Base-by-base conservation (phyloP, 2,329 filamentous ascomycete genomes). In the Beauveria pseudobassiana region DNA sequence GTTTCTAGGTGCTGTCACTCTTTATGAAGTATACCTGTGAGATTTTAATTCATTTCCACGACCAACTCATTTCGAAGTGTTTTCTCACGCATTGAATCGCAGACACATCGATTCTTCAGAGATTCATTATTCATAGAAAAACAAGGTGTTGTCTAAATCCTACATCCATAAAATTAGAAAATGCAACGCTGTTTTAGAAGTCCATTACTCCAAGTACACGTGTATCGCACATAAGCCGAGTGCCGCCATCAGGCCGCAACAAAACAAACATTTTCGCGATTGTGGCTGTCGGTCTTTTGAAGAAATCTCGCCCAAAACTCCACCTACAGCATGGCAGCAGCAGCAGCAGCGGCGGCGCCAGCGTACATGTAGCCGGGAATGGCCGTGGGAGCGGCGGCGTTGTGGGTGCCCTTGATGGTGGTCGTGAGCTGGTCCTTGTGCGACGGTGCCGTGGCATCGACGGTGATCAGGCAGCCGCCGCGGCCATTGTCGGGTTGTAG, bases 371-470 rank as follows among this genome's bases (percentile, higher is more conserved):
- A 58, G 24, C 58, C 22, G 34, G 59, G 59, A 43, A 53, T 34
- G 30, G 40, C 51, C 3, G 59, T 61, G 18, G 59, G 59, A 3
- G 51, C 51, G 18, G 59, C 49, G 20, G 40, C 58, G 22, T 56
- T 28, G 46, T 52, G 54, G 48, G 65, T 66, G 38, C 68, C 65
- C 45, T 63, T 53, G 61, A 75, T 67, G 49, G 74, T 75, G 28
- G 71, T 75, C 20, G 73, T 75, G 59, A 75, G 65, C 65, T 76
- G 71, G 45, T 56, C 68, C 42, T 69, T 63, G 57, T 69, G 69
- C 9, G 71, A 75, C n/a, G 71, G 68, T 9, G 66, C 67, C 8
- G 67, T 69, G 45, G 72, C 74, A 12, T 66, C 62, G 55, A 75
- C 74, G 18, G 67, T 69, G 65, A 75, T 55, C 30, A 30, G 16